A percentile compares a stretch with the other conserved stretches of the same genome.
These are phyloP conservation scores for Tetratostichococcus sp. DNA, from an alignment of 139 green algal species.

Conservation along the genomic window DNA sequence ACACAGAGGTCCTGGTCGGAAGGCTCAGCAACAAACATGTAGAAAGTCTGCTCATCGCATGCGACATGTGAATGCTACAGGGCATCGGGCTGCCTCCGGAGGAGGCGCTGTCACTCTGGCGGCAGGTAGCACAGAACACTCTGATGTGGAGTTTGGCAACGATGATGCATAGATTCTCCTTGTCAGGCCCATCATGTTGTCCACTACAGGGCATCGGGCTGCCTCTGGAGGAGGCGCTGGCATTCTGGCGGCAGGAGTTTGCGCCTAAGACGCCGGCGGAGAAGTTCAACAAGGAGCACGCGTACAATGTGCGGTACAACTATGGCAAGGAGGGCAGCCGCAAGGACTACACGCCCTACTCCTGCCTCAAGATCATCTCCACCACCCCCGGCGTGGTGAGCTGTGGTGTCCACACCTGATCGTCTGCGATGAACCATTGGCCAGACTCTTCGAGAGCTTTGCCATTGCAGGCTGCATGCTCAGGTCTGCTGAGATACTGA, in stretches of 20 bases:
- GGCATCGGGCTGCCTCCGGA: conserved; percentile 76
- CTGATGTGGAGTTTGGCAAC: too few species aligned
- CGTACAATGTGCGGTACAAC: conserved; percentile 95
- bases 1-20: too few species aligned
- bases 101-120: conserved; percentile 91
- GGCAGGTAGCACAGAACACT: too few species aligned
- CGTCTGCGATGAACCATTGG: too few species aligned
- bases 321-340: conserved; percentile 96
- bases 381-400: conserved; percentile 53
- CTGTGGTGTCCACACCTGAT: background rate
- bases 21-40: too few species aligned
- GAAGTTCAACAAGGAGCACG: conserved; percentile 96
- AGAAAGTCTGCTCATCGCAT: too few species aligned
- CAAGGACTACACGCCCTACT: conserved; percentile 86
- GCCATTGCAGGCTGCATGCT: too few species aligned
- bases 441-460: too few species aligned
- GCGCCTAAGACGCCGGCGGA: conserved; percentile 59
- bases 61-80: too few species aligned
- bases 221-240: conserved; percentile 82
- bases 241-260: conserved; percentile 91
- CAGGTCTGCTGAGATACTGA: too few species aligned
- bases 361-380: conserved; percentile 81
- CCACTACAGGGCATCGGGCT: conserved; percentile 73
- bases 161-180: too few species aligned
- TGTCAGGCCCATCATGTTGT: too few species aligned